Evolutionary conservation across 2,329 filamentous ascomycete species (phyloP), one percentile per base, ranked within the genome.

Genomic region (Elsinoe ampelina): DNA sequence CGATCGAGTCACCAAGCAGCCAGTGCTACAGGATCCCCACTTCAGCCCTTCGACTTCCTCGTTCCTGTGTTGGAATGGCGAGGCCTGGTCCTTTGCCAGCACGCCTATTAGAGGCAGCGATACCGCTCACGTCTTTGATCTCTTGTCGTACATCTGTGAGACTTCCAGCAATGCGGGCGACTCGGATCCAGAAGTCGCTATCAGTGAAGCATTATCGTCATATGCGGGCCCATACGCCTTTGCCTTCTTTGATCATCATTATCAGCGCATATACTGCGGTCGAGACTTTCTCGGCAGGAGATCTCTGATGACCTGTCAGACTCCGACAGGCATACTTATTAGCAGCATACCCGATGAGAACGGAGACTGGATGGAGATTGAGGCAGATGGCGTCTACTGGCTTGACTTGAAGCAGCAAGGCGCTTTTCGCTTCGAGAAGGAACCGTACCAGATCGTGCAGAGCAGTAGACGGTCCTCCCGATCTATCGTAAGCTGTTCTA

Each of bases 41-140:
- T 35, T 36, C 32, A 32, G 35, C 26, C 8, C 12, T 19, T 19
- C 20, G 1, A 13, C 26, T 5, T 77, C 78, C 3, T 89, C 85
- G 1, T 75, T 88, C 0, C 77, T 98, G 1, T 96, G 92, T 77
- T 98, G 93, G 93, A 98, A 98, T 67, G 93, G 93, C 42, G 93
- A 98, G 69, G 92, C 90, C 1, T 98, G 93, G 93, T 85, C 80
- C 58, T 77, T 95, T 51, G 72, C 71, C 7, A 78, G 77, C 34
- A 64, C 77, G 8, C 64, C 69, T 1, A 75, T 95, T n/a, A 58
- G 66, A 39, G 87, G 83, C 58, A 96, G 95, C 67, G 93, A 98
- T 71, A 87, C 87, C 2, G 78, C 85, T 64, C 72, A 75, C 5
- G 75, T 97, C 15, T 84, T 92, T 65, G 66, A 76, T 34, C 66